These are phyloP conservation scores for Tolypocladium amazonense DNA, from an alignment of 2,329 filamentous ascomycete species.

Conservation along the genomic window DNA sequence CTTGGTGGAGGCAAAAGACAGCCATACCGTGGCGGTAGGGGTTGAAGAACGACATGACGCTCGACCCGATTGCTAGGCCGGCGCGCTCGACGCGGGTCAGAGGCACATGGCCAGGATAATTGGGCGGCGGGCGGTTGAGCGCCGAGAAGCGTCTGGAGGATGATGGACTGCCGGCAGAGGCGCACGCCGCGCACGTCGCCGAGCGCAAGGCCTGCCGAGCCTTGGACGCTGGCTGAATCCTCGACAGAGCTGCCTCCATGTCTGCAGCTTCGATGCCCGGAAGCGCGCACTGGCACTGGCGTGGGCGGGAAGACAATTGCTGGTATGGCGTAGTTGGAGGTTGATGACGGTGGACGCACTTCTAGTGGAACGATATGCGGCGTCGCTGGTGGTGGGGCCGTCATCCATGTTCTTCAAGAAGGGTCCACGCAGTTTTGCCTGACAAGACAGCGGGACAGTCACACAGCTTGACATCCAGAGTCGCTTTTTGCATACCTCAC, in stretches of 20 bases:
- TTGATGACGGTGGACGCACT: background rate
- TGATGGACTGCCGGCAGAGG: conserved; percentile 1
- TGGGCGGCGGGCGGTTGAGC: conserved; percentile 73
- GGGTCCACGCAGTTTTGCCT: background rate
- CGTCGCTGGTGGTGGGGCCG: background rate
- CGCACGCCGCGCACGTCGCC: conserved; percentile 9
- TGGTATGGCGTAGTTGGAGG: background rate
- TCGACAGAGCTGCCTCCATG: conserved; percentile 15
- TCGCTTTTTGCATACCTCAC: background rate
- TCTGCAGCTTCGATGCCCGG: background rate
- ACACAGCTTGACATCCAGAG: background rate
- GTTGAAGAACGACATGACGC: conserved; percentile 55
- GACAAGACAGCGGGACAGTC: background rate
- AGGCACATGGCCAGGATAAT: conserved; percentile 87
- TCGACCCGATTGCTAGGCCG: conserved; percentile 56
- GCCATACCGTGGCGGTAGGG: conserved; percentile 64
- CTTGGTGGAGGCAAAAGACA: background rate
- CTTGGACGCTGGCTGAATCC: conserved; percentile 9
- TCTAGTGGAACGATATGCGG: background rate
- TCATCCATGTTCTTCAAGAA: background rate
- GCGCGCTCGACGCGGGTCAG: conserved; percentile 68
- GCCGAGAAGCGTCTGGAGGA: conserved; percentile 53
- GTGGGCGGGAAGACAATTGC: background rate
- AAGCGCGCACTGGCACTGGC: background rate
- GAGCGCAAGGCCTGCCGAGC: conserved; percentile 9